Evolutionary conservation across 2,329 filamentous ascomycete genomes (phyloP).

Genomic region (Beauveria sp.): DNA sequence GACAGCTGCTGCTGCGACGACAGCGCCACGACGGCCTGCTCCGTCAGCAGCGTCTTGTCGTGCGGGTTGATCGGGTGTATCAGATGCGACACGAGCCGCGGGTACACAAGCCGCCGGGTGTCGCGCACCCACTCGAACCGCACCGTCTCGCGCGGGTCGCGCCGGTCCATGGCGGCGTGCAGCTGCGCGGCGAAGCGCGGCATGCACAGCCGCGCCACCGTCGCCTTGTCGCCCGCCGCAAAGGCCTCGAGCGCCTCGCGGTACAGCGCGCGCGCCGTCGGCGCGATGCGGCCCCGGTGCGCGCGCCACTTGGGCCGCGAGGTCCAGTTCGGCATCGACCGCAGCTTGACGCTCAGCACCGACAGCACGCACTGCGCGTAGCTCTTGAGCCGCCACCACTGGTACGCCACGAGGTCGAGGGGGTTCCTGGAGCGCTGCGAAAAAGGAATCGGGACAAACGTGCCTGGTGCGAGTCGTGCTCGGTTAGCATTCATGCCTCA

Average conservation of each 20-base stretch:
- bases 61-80: conserved; percentile 38
- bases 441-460: conserved; percentile 39
- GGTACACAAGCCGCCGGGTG: conserved; percentile 32
- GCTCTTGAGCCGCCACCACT: conserved; percentile 28
- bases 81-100: conserved; percentile 49
- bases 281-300: conserved; percentile 33
- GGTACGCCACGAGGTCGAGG: conserved; percentile 26
- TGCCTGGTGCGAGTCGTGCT: conserved; percentile 27
- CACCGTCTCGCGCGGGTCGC: conserved; percentile 37
- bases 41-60: conserved; percentile 27
- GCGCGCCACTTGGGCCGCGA: conserved; percentile 37
- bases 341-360: conserved; percentile 32
- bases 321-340: conserved; percentile 38
- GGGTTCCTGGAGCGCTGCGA: conserved; percentile 25
- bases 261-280: conserved; percentile 53
- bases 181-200: conserved; percentile 45
- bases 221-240: conserved; percentile 46
- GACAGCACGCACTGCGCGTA: conserved; percentile 27
- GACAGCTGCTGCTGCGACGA: conserved; percentile 47
- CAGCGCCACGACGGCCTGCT: conserved; percentile 55
- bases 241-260: conserved; percentile 53
- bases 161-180: conserved; percentile 42
- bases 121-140: conserved; percentile 50
- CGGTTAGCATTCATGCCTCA: background rate
- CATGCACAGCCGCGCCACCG: conserved; percentile 47